A percentile compares a stretch with the other conserved stretches of the same genome.
Evolutionary conservation across 2,329 filamentous ascomycete species (phyloP).

Genomic region (Aspergillus fijiensis): DNA sequence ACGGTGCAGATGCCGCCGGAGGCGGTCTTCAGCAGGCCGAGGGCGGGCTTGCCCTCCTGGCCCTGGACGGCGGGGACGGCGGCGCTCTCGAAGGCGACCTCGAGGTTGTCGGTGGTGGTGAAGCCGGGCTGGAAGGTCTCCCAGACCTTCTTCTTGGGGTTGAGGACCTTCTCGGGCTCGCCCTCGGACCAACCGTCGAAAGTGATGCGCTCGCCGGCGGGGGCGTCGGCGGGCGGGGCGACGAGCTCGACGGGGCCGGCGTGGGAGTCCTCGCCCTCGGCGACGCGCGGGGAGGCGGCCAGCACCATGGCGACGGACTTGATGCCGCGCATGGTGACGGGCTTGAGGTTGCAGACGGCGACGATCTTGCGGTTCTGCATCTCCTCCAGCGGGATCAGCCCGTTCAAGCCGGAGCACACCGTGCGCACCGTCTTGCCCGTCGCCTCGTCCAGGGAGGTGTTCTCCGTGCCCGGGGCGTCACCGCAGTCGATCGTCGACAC

Average conservation of each 20-base stretch:
- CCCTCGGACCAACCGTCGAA: constrained; percentile 88
- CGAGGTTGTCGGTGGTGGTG: constrained; percentile 76
- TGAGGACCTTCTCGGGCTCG: constrained; percentile 87
- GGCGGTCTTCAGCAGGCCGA: constrained; percentile 69
- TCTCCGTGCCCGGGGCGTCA: constrained; percentile 78
- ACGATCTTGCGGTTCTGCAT: constrained; percentile 97
- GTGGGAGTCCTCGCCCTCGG: constrained; percentile 82
- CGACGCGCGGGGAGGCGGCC: constrained; percentile 80
- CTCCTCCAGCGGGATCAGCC: constrained; percentile 84
- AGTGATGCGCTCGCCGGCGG: constrained; percentile 82
- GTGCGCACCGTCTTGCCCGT: constrained; percentile 91
- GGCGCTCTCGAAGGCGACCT: constrained; percentile 82
- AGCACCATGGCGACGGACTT: constrained; percentile 86
- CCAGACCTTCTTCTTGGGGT: constrained; percentile 99
- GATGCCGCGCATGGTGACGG: constrained; percentile 95
- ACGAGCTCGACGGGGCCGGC: constrained; percentile 91
- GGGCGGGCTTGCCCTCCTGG: constrained; percentile 55
- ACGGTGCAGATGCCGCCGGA: constrained; percentile 80
- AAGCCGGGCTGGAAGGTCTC: constrained; percentile 96
- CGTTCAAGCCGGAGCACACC: constrained; percentile 95
- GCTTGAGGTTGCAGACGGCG: constrained; percentile 96
- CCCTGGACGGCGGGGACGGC: constrained; percentile 73
- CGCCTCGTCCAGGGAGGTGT: constrained; percentile 74
- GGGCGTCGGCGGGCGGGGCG: constrained; percentile 71
- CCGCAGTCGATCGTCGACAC: constrained; percentile 95